A percentile compares a stretch with the other conserved stretches of the same genome.
Conservation (phyloP, 352 stramenopile genomes). For the Thraustotheca clavata region DNA sequence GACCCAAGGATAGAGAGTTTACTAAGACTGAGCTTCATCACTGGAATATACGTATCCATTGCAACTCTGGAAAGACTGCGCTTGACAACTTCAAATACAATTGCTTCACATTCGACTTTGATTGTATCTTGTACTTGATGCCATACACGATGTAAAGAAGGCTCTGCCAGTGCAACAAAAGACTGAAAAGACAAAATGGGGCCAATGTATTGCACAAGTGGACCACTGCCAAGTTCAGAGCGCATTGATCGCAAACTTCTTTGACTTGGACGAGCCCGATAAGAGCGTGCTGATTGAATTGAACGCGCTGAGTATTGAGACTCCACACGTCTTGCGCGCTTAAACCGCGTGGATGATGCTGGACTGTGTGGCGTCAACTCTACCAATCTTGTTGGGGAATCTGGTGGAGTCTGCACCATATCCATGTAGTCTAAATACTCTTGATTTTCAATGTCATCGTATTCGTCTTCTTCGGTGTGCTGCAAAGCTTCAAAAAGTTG, state of each 20-base stretch:
- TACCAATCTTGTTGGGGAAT: background rate
- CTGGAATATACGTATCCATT: conserved; percentile 83
- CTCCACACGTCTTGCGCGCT: background rate
- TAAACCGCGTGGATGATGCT: conserved; percentile 4
- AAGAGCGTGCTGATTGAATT: background rate
- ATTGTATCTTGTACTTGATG: conserved; percentile 50
- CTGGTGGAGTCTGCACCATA: background rate
- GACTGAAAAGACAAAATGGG: conserved; percentile 14
- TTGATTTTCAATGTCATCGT: conserved; percentile 9
- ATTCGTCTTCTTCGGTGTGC: conserved; percentile 24
- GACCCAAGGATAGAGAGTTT: conserved; percentile 72
- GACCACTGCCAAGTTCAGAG: background rate
- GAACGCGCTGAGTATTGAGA: conserved; percentile 1
- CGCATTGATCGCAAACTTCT: background rate
- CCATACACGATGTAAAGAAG: conserved; percentile 1
- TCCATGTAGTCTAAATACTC: conserved; percentile 28
- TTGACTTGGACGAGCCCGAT: background rate
- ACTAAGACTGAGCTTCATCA: conserved; percentile 82
- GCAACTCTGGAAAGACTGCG: conserved; percentile 79
- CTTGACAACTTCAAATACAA: conserved; percentile 87
- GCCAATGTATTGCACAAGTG: conserved; percentile 1
- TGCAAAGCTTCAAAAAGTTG: conserved; percentile 68
- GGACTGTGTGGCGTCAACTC: background rate
- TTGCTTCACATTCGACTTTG: conserved; percentile 54
- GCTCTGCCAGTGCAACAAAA: background rate